These are phyloP conservation scores for Ophiocordyceps camponoti-saundersi DNA, from an alignment of 2,329 filamentous ascomycete species.

Conservation along the genomic window DNA sequence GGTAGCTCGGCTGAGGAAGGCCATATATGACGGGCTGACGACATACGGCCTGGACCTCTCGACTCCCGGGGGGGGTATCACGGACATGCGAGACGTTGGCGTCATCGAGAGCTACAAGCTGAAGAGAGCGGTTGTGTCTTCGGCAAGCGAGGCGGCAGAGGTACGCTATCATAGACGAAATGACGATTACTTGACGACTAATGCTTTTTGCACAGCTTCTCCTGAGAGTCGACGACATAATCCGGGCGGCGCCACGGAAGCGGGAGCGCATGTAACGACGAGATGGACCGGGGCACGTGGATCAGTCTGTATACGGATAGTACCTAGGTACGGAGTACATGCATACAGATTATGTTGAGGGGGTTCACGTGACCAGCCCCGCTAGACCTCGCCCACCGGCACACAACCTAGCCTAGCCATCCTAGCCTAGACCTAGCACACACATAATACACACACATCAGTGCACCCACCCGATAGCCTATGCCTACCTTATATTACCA, in stretches of 20 bases:
- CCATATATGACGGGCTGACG: slow-evolving; percentile 86
- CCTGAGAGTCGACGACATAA: slow-evolving; percentile 93
- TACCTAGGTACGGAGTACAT: too few species aligned
- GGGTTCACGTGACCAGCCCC: too few species aligned
- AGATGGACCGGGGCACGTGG: slow-evolving; percentile 1
- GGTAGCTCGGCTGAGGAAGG: slow-evolving; percentile 77
- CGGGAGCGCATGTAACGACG: slow-evolving; percentile 20
- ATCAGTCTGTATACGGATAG: too few species aligned
- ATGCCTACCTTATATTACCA: too few species aligned
- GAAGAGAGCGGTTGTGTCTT: slow-evolving; percentile 94
- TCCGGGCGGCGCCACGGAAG: slow-evolving; percentile 68
- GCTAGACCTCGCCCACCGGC: too few species aligned
- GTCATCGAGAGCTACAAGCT: slow-evolving; percentile 98
- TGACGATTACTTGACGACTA: not conserved
- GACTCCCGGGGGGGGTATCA: slow-evolving; percentile 78
- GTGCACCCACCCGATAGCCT: too few species aligned
- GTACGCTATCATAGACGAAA: slow-evolving; percentile 30
- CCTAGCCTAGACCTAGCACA: too few species aligned
- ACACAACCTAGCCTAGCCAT: too few species aligned
- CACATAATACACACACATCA: too few species aligned
- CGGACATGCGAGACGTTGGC: slow-evolving; percentile 89
- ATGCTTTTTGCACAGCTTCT: slow-evolving; percentile 43
- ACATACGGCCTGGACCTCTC: slow-evolving; percentile 81
- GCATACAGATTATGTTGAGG: too few species aligned
- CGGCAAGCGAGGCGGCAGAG: slow-evolving; percentile 90